A percentile compares a stretch with the other conserved stretches of the same genome.
phyloP scores from a whole-genome alignment of 1,284 basidiomycete species.

The Kwoniella shivajii region DNA sequence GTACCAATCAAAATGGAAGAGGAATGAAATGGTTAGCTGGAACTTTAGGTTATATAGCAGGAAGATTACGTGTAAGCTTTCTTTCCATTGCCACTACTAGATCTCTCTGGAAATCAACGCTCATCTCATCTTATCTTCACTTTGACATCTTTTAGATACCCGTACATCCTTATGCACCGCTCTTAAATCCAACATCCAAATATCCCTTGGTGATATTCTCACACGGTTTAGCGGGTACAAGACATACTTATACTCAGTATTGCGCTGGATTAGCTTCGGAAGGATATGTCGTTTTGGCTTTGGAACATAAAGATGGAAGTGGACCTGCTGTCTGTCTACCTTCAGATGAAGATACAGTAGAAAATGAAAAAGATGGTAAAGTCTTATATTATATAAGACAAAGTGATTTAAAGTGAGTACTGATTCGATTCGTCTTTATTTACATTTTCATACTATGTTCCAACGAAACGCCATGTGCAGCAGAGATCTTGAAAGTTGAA shows the following conservation, averaged over 20 bases:
- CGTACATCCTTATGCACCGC: constrained; percentile 27
- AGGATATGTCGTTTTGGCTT: constrained; percentile 72
- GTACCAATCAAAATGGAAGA: constrained; percentile 27
- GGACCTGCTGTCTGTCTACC: constrained; percentile 58
- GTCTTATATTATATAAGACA: constrained; percentile 58
- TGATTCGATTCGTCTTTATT: background rate
- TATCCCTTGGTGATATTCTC: constrained; percentile 79
- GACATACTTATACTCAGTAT: constrained; percentile 72
- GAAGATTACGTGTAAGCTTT: constrained; percentile 28
- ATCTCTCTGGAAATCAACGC: background rate
- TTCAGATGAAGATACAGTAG: constrained; percentile 18
- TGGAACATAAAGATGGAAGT: constrained; percentile 77
- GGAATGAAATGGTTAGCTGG: constrained; percentile 25
- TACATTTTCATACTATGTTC: too few relatives aligned
- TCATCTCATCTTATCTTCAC: background rate
- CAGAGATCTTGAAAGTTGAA: too few relatives aligned
- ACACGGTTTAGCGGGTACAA: constrained; percentile 75
- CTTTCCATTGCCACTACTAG: background rate
- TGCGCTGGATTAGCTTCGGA: constrained; percentile 69
- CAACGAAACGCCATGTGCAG: too few relatives aligned
- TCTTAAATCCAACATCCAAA: constrained; percentile 7
- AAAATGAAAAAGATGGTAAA: constrained; percentile 9
- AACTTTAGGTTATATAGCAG: constrained; percentile 27
- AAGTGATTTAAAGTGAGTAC: constrained; percentile 59
- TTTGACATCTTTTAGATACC: constrained; percentile 22